Base-by-base conservation (phyloP, 1,284 basidiomycete genomes). In the Prillingera fragicola region DNA sequence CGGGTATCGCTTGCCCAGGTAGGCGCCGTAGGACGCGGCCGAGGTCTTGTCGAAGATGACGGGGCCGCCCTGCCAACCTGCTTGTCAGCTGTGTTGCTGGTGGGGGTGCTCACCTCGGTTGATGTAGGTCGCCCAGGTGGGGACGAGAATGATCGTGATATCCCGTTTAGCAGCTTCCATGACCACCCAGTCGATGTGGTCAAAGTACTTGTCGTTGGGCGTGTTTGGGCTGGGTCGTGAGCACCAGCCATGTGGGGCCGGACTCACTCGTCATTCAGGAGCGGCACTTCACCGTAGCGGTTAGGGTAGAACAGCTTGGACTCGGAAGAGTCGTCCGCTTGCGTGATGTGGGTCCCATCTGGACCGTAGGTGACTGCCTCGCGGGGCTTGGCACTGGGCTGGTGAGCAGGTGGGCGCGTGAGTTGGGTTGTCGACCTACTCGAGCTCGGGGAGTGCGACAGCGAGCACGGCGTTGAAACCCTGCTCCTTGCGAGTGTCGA, bases 121-220 rank as follows among this genome's bases (percentile, higher is more conserved):
- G 27, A 59, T 44, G 33, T 52, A 59, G 2, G 52, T 28, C 1
- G 50, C 57, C 57, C 57, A 59, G 0, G 52, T 50, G 0, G 55
- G 55, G 1, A 57, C 41, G 19, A 57, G 42, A 9, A 33, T 22
- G 25, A 53, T 19, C 13, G 40, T 31, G 26, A 56, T 54, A 32
- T 39, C 54, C 17, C 48, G 37, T 3, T 18, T 13, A 5, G 54
- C 39, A 7, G 54, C 54, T 9, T 38, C 22, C 9, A 24, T 33
- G 32, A 56, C 33, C 3, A 54, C 47, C 3, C 24, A 27, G 35
- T 56, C 54, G 22, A 56, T 25, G 24, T 46, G 45, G 14, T 26
- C 34, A 33, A 51, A 54, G 38, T 54, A 56, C 8, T 26, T 40
- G 0, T 31, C 38, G 37, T 54, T 51, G 10, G 54, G 54, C 23